Evolutionary conservation across 805 yeast species (phyloP).

Genomic region (Candida ovalis): DNA sequence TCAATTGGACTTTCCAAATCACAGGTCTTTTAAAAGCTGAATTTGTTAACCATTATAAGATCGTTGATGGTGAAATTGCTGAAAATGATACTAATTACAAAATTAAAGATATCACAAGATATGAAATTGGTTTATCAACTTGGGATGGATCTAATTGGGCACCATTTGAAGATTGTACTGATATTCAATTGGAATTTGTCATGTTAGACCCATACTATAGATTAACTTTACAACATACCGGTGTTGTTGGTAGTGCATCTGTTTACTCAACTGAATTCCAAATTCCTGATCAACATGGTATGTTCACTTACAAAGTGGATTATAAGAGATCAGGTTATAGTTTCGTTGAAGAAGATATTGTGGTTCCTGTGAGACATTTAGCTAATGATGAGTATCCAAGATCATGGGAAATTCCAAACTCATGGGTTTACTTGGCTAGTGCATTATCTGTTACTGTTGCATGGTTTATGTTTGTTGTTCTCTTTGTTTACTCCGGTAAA

Average conservation of each 20-base stretch:
- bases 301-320: slow-evolving; percentile 79
- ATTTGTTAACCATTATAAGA: slow-evolving; percentile 51
- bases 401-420: slow-evolving; percentile 87
- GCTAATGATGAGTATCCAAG: slow-evolving; percentile 95
- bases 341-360: slow-evolving; percentile 58
- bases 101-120: slow-evolving; percentile 67
- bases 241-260: slow-evolving; percentile 39
- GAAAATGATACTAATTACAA: slow-evolving; percentile 49
- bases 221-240: slow-evolving; percentile 49
- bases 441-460: slow-evolving; percentile 64
- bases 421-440: slow-evolving; percentile 85
- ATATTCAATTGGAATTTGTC: slow-evolving; percentile 76
- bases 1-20: slow-evolving; percentile 74
- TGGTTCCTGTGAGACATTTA: slow-evolving; percentile 84
- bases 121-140: slow-evolving; percentile 46
- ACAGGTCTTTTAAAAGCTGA: slow-evolving; percentile 57
- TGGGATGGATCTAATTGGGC: slow-evolving; percentile 57
- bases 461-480: slow-evolving; percentile 74
- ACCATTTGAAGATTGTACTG: slow-evolving; percentile 53
- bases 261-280: slow-evolving; percentile 54
- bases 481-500: slow-evolving; percentile 45
- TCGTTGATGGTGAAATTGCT: slow-evolving; percentile 37
- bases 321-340: slow-evolving; percentile 76
- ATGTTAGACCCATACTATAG: slow-evolving; percentile 97
- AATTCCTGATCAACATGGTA: slow-evolving; percentile 95